phyloP scores from a whole-genome alignment of 495 filamentous ascomycete genomes.

The Tuber brumale region DNA sequence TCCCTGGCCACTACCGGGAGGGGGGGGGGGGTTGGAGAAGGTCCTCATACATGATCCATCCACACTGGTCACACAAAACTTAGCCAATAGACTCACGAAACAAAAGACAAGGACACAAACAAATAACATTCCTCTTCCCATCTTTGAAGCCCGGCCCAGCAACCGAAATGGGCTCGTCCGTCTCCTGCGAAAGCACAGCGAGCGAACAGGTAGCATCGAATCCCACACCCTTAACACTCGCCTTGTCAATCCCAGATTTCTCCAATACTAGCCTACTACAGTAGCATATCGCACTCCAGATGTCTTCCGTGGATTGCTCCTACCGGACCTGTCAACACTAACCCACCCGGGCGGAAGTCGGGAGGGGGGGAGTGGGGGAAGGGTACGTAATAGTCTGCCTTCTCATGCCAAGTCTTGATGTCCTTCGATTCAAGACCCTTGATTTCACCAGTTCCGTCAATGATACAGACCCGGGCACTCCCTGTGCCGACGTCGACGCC shows the following conservation, averaged over 20 bases:
- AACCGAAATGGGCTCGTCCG: slow-evolving; percentile 80
- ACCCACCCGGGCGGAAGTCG: neutral
- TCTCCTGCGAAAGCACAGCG: slow-evolving; percentile 79
- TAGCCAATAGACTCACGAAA: slow-evolving; percentile 9
- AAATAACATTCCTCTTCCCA: slow-evolving; percentile 36
- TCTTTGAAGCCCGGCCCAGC: slow-evolving; percentile 73
- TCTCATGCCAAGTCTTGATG: slow-evolving; percentile 91
- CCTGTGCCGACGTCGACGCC: slow-evolving; percentile 96
- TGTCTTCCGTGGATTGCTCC: slow-evolving; percentile 98
- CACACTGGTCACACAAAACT: slow-evolving; percentile 30
- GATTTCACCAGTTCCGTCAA: slow-evolving; percentile 84
- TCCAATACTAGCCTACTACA: slow-evolving; percentile 71
- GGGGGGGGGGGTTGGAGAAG: neutral
- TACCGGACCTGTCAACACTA: slow-evolving; percentile 40
- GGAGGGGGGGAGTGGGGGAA: slow-evolving; percentile 11
- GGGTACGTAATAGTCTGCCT: slow-evolving; percentile 75
- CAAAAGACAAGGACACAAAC: slow-evolving; percentile 22
- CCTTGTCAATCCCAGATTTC: slow-evolving; percentile 67
- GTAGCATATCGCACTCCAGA: slow-evolving; percentile 83
- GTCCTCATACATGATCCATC: slow-evolving; percentile 42
- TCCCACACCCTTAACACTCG: slow-evolving; percentile 73
- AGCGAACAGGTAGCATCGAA: slow-evolving; percentile 98
- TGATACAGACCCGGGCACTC: slow-evolving; percentile 88
- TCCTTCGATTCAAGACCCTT: slow-evolving; percentile 83
- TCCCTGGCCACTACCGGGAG: neutral